Conservation (phyloP, 2,329 filamentous ascomycete genomes). For the Pestalotiopsis sp. region DNA sequence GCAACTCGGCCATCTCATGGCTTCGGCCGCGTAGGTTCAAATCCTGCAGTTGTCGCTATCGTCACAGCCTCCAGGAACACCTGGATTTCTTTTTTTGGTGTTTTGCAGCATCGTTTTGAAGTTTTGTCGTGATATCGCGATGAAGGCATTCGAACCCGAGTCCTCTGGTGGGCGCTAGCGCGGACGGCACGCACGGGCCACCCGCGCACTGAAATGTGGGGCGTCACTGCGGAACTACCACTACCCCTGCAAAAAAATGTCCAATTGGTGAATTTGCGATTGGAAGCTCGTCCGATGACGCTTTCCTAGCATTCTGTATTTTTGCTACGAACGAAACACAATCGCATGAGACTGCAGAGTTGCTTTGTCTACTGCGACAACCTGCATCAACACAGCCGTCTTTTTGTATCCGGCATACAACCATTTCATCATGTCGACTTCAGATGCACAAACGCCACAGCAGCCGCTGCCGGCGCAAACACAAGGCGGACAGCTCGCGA, state of each 20-base stretch:
- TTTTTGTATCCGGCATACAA: not conserved
- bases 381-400: not conserved
- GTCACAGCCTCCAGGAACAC: conserved; percentile 2
- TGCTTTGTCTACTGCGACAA: not conserved
- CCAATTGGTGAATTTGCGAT: not conserved
- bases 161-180: not conserved
- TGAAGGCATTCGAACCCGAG: not conserved
- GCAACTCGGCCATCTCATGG: conserved; percentile 12
- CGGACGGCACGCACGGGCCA: not conserved
- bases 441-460: conserved; percentile 10
- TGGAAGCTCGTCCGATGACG: not conserved
- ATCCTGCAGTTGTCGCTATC: conserved; percentile 14
- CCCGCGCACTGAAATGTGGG: not conserved
- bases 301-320: not conserved
- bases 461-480: conserved; percentile 6
- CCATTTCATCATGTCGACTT: not conserved
- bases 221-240: too few species aligned
- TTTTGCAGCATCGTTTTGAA: not conserved
- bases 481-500: conserved; percentile 12
- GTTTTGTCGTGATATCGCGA: not conserved
- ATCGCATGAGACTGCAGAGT: not conserved
- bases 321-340: not conserved
- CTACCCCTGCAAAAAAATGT: conserved; percentile 9
- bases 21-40: conserved; percentile 16
- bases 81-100: not conserved